Base-by-base conservation (phyloP, 2,329 filamentous ascomycete species). In the Dactylellina sp. region DNA sequence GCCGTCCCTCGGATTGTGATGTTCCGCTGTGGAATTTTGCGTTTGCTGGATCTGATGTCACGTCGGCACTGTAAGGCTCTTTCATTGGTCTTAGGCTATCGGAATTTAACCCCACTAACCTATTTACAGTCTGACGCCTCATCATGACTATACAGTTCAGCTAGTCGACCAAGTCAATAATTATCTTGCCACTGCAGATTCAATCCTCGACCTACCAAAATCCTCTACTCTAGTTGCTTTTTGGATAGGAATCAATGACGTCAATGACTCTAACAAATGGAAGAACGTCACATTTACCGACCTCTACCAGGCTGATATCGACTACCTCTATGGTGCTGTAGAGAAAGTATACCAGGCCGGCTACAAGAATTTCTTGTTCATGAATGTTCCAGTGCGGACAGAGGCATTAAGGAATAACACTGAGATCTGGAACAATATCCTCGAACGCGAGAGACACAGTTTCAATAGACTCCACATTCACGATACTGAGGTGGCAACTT, bases 361-460 rank as follows among this genome's bases (percentile, higher is more conserved):
- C 16, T 71, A 71, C 44, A 71, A 63, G n/a, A 71, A 71, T 42
- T 71, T 71, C 52, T 32, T 71, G 2, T 71, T 71, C 52, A 71
- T 71, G 66, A 71, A 71, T 37, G 49, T 57, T 2, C 66, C 66
- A 14, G 24, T 47, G 32, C 39, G 57, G 18, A 47, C 1, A 9
- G 64, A 61, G 1, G 42, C 20, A 11, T 40, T 63, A 28, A 56
- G 42, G 20, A 63, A 63, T 44, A 63, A 71, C 18, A 62, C 57
- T 0, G 66, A 25, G 22, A 71, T 71, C 1, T 71, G 66, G 66
- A 63, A 71, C 24, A 12, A 49, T 6, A 71, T 71, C 18, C 59
- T 71, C 1, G 66, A 71, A 37, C 49, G 59, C 20, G 66, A 71
- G 18, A 39, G 66, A 42, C 59, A 63, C 18, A 71, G 59, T 22